A percentile compares a stretch with the other conserved stretches of the same genome.
phyloP scores from a whole-genome alignment of 2,329 filamentous ascomycete genomes.

The Apiospora phragmitis region DNA sequence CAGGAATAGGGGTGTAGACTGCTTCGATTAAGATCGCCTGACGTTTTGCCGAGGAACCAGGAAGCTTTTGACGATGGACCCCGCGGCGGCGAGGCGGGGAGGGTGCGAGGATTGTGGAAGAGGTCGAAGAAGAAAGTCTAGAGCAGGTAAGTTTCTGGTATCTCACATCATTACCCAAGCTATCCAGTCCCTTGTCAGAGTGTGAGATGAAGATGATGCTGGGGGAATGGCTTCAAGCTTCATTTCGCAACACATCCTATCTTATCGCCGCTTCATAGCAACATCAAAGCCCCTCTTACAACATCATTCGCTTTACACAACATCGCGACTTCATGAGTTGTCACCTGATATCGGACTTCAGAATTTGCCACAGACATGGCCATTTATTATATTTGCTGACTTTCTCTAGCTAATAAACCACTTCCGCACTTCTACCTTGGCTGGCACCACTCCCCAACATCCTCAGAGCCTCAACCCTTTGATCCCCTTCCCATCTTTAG shows the following conservation, averaged over 20 bases:
- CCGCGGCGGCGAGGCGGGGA: constrained; percentile 39
- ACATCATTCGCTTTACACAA: not conserved
- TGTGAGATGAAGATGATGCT: not conserved
- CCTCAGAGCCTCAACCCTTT: constrained; percentile 14
- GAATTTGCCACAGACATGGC: not conserved
- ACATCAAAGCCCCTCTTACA: not conserved
- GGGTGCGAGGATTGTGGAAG: constrained; percentile 51
- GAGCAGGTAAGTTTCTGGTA: constrained; percentile 51
- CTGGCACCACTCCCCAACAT: constrained; percentile 17
- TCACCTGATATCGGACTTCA: not conserved
- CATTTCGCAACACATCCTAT: constrained; percentile 21
- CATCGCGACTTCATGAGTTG: too few relatives aligned
- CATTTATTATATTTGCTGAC: not conserved
- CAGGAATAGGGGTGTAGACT: not conserved
- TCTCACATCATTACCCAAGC: not conserved
- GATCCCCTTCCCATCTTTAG: constrained; percentile 45
- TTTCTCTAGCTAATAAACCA: not conserved
- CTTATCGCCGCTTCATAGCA: constrained; percentile 25
- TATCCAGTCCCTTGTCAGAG: not conserved
- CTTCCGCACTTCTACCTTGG: constrained; percentile 12
- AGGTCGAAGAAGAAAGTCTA: constrained; percentile 57
- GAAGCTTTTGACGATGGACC: constrained; percentile 26
- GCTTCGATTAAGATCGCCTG: not conserved
- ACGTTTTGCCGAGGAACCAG: not conserved
- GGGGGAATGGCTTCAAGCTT: not conserved